phyloP scores from a whole-genome alignment of 805 yeast species.

The Nakazawaea laoshanensis region DNA sequence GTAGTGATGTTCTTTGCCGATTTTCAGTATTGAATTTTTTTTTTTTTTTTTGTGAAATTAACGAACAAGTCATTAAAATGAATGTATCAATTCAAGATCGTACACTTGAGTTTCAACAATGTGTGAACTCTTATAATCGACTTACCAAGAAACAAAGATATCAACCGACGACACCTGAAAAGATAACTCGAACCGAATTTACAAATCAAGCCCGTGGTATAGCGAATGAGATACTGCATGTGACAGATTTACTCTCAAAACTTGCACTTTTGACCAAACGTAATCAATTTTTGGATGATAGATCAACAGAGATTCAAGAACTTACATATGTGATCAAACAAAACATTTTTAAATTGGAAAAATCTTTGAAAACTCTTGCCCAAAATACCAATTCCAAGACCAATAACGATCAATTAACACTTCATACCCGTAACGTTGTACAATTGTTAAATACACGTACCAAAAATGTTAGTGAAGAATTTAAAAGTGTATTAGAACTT shows the following conservation, averaged over 20 bases:
- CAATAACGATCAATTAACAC: constrained; percentile 55
- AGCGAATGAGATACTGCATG: constrained; percentile 82
- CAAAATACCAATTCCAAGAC: constrained; percentile 31
- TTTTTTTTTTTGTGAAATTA: neutral
- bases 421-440: constrained; percentile 80
- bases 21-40: constrained; percentile 1
- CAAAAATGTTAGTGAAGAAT: constrained; percentile 87
- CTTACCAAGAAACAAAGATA: constrained; percentile 31
- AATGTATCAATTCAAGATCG: constrained; percentile 55
- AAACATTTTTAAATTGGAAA: constrained; percentile 76
- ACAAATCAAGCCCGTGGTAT: constrained; percentile 66
- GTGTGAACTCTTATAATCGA: constrained; percentile 70
- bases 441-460: constrained; percentile 81
- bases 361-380: constrained; percentile 56
- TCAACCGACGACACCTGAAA: constrained; percentile 13
- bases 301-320: constrained; percentile 89
- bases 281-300: constrained; percentile 88
- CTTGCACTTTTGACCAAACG: constrained; percentile 81
- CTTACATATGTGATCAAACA: constrained; percentile 82
- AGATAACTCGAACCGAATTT: constrained; percentile 49
- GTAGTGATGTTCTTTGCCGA: neutral
- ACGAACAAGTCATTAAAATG: neutral
- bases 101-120: constrained; percentile 87
- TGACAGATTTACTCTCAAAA: constrained; percentile 72
- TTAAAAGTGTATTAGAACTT: constrained; percentile 79